Percentiles rank a stretch among this genome's conserved stretches.
Evolutionary conservation across 148 eudicot genomes (phyloP).

Genomic region (Silene uniflora): DNA sequence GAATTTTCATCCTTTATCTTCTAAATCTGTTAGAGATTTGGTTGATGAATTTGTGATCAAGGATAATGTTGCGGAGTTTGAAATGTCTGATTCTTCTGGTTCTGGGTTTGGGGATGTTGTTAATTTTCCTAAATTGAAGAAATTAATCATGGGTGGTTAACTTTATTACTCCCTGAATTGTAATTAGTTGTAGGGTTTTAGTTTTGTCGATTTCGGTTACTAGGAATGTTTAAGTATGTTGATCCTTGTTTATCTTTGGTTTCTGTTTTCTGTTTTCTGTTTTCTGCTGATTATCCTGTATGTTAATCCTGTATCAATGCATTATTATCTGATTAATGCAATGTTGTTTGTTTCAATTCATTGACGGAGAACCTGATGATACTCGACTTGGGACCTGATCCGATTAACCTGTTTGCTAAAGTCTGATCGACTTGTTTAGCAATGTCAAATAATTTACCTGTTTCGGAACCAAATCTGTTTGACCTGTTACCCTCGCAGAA

Average conservation of each 20-base stretch:
- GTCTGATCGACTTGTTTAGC: too few relatives aligned
- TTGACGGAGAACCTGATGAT: too few relatives aligned
- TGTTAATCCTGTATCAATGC: too few relatives aligned
- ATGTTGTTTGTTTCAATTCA: too few relatives aligned
- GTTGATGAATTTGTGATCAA: conserved; percentile 49
- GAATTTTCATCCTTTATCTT: conserved; percentile 70
- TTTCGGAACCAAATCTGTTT: too few relatives aligned
- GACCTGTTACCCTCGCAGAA: too few relatives aligned
- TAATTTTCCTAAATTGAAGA: conserved; percentile 40
- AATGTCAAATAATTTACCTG: too few relatives aligned
- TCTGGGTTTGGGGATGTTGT: not conserved
- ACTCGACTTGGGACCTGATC: too few relatives aligned
- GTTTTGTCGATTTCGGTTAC: not conserved
- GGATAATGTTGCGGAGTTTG: conserved; percentile 7
- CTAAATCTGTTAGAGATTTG: conserved; percentile 54
- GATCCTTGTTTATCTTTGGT: not conserved
- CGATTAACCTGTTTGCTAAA: too few relatives aligned
- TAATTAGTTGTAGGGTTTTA: not conserved
- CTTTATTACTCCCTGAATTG: not conserved
- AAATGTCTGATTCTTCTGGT: conserved; percentile 1
- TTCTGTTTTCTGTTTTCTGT: not conserved
- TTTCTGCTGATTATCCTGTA: not conserved
- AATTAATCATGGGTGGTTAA: conserved; percentile 36
- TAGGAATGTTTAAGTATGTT: not conserved
- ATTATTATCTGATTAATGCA: too few relatives aligned